Base-by-base conservation (phyloP, 2,329 filamentous ascomycete genomes). In the Fusarium sp. region DNA sequence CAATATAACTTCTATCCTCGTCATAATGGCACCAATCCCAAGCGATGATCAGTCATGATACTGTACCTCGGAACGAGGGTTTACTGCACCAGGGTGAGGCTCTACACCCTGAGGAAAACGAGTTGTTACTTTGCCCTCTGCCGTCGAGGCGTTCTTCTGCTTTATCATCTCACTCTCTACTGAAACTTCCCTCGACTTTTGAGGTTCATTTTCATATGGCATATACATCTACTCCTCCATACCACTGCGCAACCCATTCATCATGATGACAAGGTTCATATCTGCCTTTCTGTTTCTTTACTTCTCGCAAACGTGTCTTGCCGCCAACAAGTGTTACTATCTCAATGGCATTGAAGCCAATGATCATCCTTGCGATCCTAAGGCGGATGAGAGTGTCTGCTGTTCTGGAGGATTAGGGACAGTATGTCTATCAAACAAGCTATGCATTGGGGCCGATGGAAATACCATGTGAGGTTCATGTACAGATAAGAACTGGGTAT, bases 401-500 rank as follows among this genome's bases (percentile, higher is more conserved):
- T 75, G 70, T 26, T 65, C 62, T n/a, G 60, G 59, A 7, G 63
- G 68, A 13, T 31, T 68, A 2, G 73, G 73, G 0, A 69, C 57
- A 9, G 49, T 57, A 12, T 76, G 72, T 37, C 39, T 74, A 3
- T 67, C 69, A 13, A 74, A 73, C 52, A 70, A 70, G 55, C 26
- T 75, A 7, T 75, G 70, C 35, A 49, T 52, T 16, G 59, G 65
- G 3, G 47, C 55, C 1, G 48, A 75, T 5, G 72, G 72, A 8
- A 73, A 74, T 26, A 44, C 68, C 1, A 47, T 75, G 6, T 63
- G 71, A 43, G 74, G 71, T 3, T 72, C 74, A 1, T 75, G 73
- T 52, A 74, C 74, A 2, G 71, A 76, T 50, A 46, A 69, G 38
- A 55, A 65, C 20, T 75, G 68, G 69, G 48, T 42, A 33, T 71